Evolutionary conservation across 805 yeast genomes (phyloP).

Genomic region (Zygotorulaspora sp.): DNA sequence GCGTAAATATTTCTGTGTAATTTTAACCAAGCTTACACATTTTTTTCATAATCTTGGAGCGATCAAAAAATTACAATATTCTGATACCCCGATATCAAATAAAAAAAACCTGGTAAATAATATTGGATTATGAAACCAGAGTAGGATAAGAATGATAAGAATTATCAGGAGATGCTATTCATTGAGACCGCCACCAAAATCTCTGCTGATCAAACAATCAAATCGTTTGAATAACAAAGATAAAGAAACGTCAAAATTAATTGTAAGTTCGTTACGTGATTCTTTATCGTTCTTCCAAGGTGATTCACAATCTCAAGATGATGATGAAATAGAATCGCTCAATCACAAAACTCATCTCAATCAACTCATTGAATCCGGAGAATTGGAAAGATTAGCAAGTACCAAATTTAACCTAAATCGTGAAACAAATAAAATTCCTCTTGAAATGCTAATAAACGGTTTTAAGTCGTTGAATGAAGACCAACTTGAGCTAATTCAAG

Average conservation of each 20-base stretch:
- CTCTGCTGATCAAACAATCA: constrained; percentile 22
- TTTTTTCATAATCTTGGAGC: no score
- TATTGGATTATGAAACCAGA: no score
- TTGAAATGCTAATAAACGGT: constrained; percentile 5
- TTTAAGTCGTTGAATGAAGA: constrained; percentile 14
- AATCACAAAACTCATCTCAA: constrained; percentile 9
- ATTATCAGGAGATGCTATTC: constrained; percentile 6
- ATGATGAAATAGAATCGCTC: constrained; percentile 18
- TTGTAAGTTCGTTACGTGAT: constrained; percentile 25
- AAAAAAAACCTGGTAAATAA: no score
- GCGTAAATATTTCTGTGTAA: no score
- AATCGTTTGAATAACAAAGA: constrained; percentile 15
- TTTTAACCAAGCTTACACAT: no score
- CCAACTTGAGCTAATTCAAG: constrained; percentile 21
- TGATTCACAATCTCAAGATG: constrained; percentile 23
- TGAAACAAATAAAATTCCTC: constrained; percentile 3
- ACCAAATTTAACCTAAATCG: constrained; percentile 13
- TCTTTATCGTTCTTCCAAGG: constrained; percentile 27
- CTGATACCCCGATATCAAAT: no score
- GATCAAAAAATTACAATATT: no score
- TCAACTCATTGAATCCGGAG: constrained; percentile 15
- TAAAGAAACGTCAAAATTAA: constrained; percentile 6
- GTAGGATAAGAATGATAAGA: not conserved
- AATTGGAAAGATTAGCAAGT: constrained; percentile 13
- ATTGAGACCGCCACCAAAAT: constrained; percentile 19